Evolutionary conservation across 1,139 yeast genomes (phyloP), one percentile per base, ranked within the genome.

Genomic region (Scheffersomyces segobiensis): DNA sequence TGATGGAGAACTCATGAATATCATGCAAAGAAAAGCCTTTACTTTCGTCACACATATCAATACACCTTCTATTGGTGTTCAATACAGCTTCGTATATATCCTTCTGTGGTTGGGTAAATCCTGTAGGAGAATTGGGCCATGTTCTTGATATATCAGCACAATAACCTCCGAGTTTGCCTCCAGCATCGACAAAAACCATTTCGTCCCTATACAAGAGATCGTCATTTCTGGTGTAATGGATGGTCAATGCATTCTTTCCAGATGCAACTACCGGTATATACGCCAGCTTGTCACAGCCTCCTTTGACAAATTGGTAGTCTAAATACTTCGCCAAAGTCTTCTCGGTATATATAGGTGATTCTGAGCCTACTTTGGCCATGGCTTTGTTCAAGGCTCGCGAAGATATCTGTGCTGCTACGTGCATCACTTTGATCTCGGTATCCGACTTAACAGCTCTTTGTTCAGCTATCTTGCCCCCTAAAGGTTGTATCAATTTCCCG

Each of bases 251-350:
- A 70, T 93, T 93, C 24, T 83, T 74, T 2, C 99, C 99, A 51
- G 97, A 90, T 2, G 98, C 99, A 8, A 96, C 97, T 10, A 96
- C 99, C 0, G 99, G 98, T 42, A 93, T 85, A 69, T 96, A 96
- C 0, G 98, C 98, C 52, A 89, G 86, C 62, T 86, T 86, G 62
- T 92, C 96, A 72, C 98, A 93, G 0, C 99, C 99, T 32, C 93
- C 92, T 55, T 85, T 80, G 8, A 90, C 85, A 72, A 95, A 93
- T 66, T 88, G 84, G 71, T 91, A 91, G 62, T 93, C 97, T 60
- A 96, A 77, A 68, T 80, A 93, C n/a, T 96, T 85, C 22, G 89
- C 91, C 54, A 95, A 77, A 2, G 92, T 86, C 67, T 89, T 85
- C 71, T 96, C 99, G 7, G 89, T 85, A 54, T 76, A 73, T 65